Evolutionary conservation across 1,284 basidiomycete species (phyloP).

Genomic region (Ustilago trichophora): DNA sequence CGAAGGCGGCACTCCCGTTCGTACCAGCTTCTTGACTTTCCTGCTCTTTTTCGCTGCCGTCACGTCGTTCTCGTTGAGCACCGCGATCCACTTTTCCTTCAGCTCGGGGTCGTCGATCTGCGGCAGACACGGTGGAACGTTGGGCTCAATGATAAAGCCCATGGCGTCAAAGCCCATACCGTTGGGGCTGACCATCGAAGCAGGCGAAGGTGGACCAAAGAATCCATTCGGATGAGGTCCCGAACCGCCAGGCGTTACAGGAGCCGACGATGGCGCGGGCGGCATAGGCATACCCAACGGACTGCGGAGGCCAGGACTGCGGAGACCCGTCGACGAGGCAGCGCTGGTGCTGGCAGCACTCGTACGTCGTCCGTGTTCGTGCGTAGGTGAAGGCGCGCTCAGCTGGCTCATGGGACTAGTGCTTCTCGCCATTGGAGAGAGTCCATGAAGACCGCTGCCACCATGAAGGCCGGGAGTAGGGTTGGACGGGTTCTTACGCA

Average conservation of each 20-base stretch:
- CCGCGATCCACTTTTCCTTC: conserved; percentile 78
- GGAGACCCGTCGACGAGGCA: conserved; percentile 16
- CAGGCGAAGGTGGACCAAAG: conserved; percentile 14
- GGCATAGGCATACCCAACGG: conserved; percentile 22
- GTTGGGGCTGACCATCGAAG: conserved; percentile 9
- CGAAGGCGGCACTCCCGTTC: conserved; percentile 75
- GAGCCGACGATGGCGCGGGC: conserved; percentile 11
- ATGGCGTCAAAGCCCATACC: conserved; percentile 40
- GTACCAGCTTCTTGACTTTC: conserved; percentile 82
- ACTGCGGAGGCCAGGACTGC: conserved; percentile 32
- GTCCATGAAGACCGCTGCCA: conserved; percentile 36
- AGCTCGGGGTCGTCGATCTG: conserved; percentile 75
- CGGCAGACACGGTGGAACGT: conserved; percentile 16
- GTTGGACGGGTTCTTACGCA: conserved; percentile 61
- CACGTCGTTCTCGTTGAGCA: conserved; percentile 74
- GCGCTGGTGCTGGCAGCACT: conserved; percentile 32
- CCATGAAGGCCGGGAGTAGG: conserved; percentile 54
- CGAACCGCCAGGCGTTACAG: conserved; percentile 13
- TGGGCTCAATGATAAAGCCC: conserved; percentile 51
- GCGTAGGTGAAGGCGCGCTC: conserved; percentile 25
- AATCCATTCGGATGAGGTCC: conserved; percentile 9
- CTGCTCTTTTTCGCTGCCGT: conserved; percentile 79
- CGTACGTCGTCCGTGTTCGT: conserved; percentile 11
- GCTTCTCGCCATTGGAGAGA: conserved; percentile 37
- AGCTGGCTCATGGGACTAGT: conserved; percentile 35